Conservation (phyloP, 164 flowering plant species). For the Macadamia integrifolia region DNA sequence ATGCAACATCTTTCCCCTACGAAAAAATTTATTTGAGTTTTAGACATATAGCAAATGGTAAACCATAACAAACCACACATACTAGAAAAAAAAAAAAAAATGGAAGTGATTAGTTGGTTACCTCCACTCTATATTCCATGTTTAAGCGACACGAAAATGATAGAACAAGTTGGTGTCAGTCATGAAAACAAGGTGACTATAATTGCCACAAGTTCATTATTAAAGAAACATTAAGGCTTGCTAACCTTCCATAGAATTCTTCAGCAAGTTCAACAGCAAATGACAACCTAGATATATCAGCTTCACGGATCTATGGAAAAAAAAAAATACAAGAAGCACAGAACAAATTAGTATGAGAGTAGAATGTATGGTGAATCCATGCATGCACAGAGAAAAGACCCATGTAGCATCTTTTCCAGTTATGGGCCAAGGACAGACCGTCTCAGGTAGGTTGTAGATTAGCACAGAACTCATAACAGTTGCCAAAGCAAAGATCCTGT, state of each 20-base stretch:
- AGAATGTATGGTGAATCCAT: neutral
- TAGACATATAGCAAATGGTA: constrained; percentile 5
- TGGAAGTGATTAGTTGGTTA: constrained; percentile 24
- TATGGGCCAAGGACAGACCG: constrained; percentile 47
- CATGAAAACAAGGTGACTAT: neutral
- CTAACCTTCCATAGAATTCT: constrained; percentile 97
- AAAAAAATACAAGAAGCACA: neutral
- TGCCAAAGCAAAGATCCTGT: constrained; percentile 95
- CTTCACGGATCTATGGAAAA: constrained; percentile 80
- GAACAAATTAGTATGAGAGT: neutral
- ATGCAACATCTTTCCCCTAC: constrained; percentile 99
- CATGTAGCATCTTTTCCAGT: neutral
- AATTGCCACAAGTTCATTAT: neutral
- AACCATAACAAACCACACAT: neutral
- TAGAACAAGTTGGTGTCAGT: constrained; percentile 29
- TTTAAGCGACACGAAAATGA: constrained; percentile 15
- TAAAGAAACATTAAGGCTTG: neutral
- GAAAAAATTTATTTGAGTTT: constrained; percentile 10
- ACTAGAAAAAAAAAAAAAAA: neutral
- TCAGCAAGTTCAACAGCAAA: constrained; percentile 99
- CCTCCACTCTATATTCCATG: constrained; percentile 74
- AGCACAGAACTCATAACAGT: constrained; percentile 97
- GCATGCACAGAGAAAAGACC: neutral
- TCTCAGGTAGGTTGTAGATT: constrained; percentile 93
- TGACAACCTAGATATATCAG: constrained; percentile 92